These are phyloP conservation scores for Ligustrum vulgare DNA, from an alignment of 257 asterid genomes.

Conservation along the genomic window DNA sequence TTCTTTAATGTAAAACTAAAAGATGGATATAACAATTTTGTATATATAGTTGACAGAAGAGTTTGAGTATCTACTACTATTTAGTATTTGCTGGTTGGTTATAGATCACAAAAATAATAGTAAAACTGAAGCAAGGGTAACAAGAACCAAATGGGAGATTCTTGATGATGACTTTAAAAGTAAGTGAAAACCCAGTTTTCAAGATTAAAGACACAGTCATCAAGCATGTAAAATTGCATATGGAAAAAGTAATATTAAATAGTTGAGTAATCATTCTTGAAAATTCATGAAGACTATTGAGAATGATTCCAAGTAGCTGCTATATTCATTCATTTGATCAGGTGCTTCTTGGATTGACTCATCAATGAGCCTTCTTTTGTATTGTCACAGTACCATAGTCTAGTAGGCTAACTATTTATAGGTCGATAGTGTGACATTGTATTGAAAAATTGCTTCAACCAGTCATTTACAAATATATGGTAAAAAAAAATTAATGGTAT, in stretches of 20 bases:
- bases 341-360: conserved; percentile 47
- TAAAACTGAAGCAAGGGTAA: neutral
- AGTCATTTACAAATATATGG: neutral
- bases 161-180: neutral
- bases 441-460: neutral
- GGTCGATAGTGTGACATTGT: conserved; percentile 33
- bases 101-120: neutral
- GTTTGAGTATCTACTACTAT: neutral
- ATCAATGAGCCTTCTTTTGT: conserved; percentile 44
- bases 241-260: conserved; percentile 26
- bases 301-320: conserved; percentile 39
- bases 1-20: conserved; percentile 2
- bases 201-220: neutral
- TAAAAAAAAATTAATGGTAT: no score
- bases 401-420: conserved; percentile 25
- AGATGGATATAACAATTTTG: neutral
- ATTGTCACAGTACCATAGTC: conserved; percentile 39
- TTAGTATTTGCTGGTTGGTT: neutral
- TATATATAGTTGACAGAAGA: neutral
- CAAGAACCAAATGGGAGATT: neutral
- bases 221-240: conserved; percentile 7
- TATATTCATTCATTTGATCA: conserved; percentile 24
- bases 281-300: conserved; percentile 42
- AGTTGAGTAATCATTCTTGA: conserved; percentile 23
- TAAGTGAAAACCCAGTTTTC: neutral